Base-by-base conservation (phyloP, 495 filamentous ascomycete genomes). In the Aspergillus affinis region DNA sequence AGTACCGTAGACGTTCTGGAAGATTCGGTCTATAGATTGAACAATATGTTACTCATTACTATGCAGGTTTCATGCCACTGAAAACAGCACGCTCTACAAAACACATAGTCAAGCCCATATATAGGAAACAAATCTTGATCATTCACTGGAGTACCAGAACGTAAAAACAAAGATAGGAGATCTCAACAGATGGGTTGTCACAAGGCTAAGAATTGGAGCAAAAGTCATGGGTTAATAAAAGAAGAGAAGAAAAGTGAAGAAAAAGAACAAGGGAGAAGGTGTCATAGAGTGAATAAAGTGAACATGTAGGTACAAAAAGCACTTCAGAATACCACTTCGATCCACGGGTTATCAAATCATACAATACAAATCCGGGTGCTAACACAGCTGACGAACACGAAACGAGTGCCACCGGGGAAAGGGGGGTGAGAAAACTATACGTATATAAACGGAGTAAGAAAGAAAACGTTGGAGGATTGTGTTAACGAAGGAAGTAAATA, bases 281-380 rank as follows among this genome's bases (percentile, higher is more conserved):
- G 46, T 48, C 44, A 18, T 46, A 49, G 30, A 20, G 12, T 30
- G 55, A 46, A 29, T 23, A 54, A 46, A 41, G 6, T 51, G 47
- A 10, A 47, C 32, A 52, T 27, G 23, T 52, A 52, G 26, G 26
- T 52, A 52, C 50, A 52, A n/a, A 52, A 52, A 27, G 15, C 12
- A 29, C 21, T 41, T 15, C 10, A 20, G 5, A 49, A 49, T 12
- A 49, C n/a, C 19, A 49, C 47, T 49, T 27, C 17, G n/a, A n/a
- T 32, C 50, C 50, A 29, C 50, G 5, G 32, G 32, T 48, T 30
- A 13, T 54, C 12, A 46, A 57, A 36, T 48, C 49, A 17, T 61
- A 61, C 46, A 57, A 65, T 66, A 64, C 62, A 64, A 48, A 54
- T 57, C 45, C 51, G 49, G 57, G 36, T 55, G 66, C 58, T 65